Conservation (phyloP, 2,329 filamentous ascomycete genomes). For the Penicillium frequentans region DNA sequence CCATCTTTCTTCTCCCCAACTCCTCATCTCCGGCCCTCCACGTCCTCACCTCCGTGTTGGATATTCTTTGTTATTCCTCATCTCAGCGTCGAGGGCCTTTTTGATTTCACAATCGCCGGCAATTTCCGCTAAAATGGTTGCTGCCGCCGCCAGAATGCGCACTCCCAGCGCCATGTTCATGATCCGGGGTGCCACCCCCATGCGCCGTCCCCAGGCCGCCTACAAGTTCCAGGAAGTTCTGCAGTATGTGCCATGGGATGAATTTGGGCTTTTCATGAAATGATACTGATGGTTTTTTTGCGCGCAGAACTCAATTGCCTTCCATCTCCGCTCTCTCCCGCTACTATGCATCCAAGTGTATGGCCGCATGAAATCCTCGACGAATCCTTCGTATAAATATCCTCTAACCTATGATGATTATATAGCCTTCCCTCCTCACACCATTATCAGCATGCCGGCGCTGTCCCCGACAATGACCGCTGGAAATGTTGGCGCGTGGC, state of each 20-base stretch:
- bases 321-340: conserved; percentile 61
- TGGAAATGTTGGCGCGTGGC: conserved; percentile 95
- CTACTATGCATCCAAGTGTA: conserved; percentile 71
- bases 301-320: conserved; percentile 45
- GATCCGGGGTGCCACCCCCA: conserved; percentile 40
- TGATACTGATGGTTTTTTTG: conserved; percentile 21
- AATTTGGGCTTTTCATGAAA: not conserved
- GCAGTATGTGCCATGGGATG: conserved; percentile 32
- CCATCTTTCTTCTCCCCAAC: conserved; percentile 31
- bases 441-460: conserved; percentile 95
- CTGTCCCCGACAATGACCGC: conserved; percentile 96
- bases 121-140: conserved; percentile 53
- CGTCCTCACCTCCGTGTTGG: conserved; percentile 18
- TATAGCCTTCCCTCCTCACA: conserved; percentile 89
- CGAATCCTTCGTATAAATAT: not conserved
- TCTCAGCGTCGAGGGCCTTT: conserved; percentile 22
- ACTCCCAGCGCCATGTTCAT: conserved; percentile 45
- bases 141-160: conserved; percentile 49
- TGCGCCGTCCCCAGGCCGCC: conserved; percentile 47
- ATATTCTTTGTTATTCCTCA: conserved; percentile 14
- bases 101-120: conserved; percentile 25
- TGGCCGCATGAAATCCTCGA: conserved; percentile 24
- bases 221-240: conserved; percentile 45
- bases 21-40: conserved; percentile 25
- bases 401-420: conserved; percentile 16